Evolutionary conservation across 2,329 filamentous ascomycete genomes (phyloP), one percentile per base, ranked within the genome.

Genomic region (Fusarium albidum): DNA sequence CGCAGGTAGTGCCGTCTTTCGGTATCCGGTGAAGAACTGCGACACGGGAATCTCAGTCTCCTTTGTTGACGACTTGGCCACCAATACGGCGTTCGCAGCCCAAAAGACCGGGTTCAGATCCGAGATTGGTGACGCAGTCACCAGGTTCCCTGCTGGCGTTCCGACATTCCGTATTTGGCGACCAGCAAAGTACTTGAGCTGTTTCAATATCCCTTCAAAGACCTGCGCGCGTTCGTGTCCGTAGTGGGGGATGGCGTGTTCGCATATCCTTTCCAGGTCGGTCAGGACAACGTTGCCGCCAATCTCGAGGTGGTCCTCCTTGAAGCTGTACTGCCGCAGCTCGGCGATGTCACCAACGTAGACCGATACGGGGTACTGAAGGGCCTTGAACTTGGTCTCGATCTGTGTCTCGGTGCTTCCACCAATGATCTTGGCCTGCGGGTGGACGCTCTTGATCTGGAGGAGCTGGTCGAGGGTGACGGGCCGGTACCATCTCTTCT

Each of bases 331-430:
- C 62, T 93, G 89, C 11, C 92, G 83, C 52, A 99, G 77, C 74
- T 98, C 95, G 1, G 91, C 79, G 52, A 99, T 96, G 67, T 99
- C 95, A 10, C 94, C 93, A 9, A 98, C 90, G 63, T 89, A 98
- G 0, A 99, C 90, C 0, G 93, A 97, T 1, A 91, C 86, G 5
- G 89, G 88, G 70, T 98, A 98, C 65, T 92, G 84, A 79, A 96
- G 85, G 1, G 89, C 92, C 77, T 98, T 98, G 83, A 99, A 98
- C 75, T 96, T 97, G 76, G 96, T 90, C 75, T 99, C 95, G 55
- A 99, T 98, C 74, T 98, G 95, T 0, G 94, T 98, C 73, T 99
- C 95, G 3, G 93, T 96, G 71, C 92, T 96, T 56, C 95, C 95
- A 42, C 92, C 94, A 56, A 99, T 96, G 56, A 99, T 86, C 74